phyloP scores from a whole-genome alignment of 805 yeast genomes.

The Zygosaccharomyces lentus region DNA sequence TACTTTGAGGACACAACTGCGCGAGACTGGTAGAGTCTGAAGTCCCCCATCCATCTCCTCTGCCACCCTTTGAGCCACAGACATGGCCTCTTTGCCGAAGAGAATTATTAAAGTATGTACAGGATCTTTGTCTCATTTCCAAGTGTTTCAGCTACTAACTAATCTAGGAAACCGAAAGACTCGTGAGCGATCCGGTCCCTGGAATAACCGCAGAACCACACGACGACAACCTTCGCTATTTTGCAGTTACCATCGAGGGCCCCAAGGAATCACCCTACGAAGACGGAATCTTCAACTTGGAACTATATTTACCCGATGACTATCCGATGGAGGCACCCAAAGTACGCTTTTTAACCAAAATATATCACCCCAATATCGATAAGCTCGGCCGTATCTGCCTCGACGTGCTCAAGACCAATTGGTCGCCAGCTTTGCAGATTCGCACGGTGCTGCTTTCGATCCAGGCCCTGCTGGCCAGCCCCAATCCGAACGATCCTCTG shows the following conservation, averaged over 20 bases:
- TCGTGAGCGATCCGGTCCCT: slow-evolving; percentile 92
- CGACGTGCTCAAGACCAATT: slow-evolving; percentile 88
- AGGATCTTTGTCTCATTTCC: background rate
- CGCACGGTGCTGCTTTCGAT: slow-evolving; percentile 86
- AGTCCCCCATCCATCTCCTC: background rate
- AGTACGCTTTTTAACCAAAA: slow-evolving; percentile 86
- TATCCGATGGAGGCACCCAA: slow-evolving; percentile 98
- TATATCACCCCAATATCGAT: slow-evolving; percentile 96
- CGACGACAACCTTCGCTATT: slow-evolving; percentile 89
- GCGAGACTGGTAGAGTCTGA: background rate
- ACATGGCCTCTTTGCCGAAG: slow-evolving; percentile 58
- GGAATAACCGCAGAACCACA: slow-evolving; percentile 92
- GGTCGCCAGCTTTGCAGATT: slow-evolving; percentile 98
- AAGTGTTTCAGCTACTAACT: slow-evolving; percentile 5
- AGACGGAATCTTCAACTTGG: slow-evolving; percentile 74
- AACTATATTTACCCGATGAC: slow-evolving; percentile 89
- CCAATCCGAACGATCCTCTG: slow-evolving; percentile 96
- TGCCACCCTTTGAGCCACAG: background rate
- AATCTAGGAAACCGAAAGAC: slow-evolving; percentile 77
- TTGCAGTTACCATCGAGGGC: slow-evolving; percentile 87
- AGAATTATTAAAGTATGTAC: slow-evolving; percentile 76
- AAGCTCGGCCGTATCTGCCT: slow-evolving; percentile 91
- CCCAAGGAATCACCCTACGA: slow-evolving; percentile 92
- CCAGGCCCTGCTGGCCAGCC: slow-evolving; percentile 91
- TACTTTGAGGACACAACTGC: background rate